Percentiles rank a stretch among this genome's conserved stretches.
These are phyloP conservation scores for Trichoderma cornu-damae DNA, from an alignment of 2,329 filamentous ascomycete genomes.

Conservation along the genomic window DNA sequence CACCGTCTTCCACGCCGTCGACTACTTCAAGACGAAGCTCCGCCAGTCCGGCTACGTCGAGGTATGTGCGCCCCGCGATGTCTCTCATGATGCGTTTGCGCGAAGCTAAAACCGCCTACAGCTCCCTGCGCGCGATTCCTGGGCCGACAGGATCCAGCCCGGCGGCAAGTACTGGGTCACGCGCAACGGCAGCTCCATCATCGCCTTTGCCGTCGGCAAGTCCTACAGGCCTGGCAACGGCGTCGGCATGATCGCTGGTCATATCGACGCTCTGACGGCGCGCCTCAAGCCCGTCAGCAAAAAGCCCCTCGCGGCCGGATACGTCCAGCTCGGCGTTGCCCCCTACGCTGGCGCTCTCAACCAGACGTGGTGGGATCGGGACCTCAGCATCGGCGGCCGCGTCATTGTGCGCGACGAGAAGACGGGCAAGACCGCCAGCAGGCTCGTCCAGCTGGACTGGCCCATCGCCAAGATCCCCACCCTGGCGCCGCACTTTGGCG, in stretches of 20 bases:
- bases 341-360: constrained; percentile 87
- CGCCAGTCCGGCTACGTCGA: constrained; percentile 66
- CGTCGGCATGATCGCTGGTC: constrained; percentile 80
- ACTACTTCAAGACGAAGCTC: constrained; percentile 70
- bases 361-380: constrained; percentile 94
- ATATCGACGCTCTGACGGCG: constrained; percentile 88
- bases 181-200: constrained; percentile 78
- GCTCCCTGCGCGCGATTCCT: constrained; percentile 74
- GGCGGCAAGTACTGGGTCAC: constrained; percentile 87
- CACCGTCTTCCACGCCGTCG: constrained; percentile 87
- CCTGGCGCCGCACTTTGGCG: constrained; percentile 88
- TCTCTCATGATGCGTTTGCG: neutral
- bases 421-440: constrained; percentile 70
- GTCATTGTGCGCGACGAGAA: constrained; percentile 73
- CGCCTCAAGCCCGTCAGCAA: constrained; percentile 87
- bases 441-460: constrained; percentile 88
- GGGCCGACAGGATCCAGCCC: constrained; percentile 64
- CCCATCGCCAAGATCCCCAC: constrained; percentile 90
- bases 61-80: constrained; percentile 40
- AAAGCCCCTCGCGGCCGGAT: constrained; percentile 79
- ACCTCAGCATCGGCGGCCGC: constrained; percentile 82
- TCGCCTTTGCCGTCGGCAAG: constrained; percentile 78
- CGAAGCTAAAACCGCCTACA: constrained; percentile 28
- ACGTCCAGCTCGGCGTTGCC: constrained; percentile 82
- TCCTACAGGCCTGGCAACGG: constrained; percentile 81